Evolutionary conservation across 257 asterid genomes (phyloP), one percentile per base, ranked within the genome.

Genomic region (Oldenlandia corymbosa): DNA sequence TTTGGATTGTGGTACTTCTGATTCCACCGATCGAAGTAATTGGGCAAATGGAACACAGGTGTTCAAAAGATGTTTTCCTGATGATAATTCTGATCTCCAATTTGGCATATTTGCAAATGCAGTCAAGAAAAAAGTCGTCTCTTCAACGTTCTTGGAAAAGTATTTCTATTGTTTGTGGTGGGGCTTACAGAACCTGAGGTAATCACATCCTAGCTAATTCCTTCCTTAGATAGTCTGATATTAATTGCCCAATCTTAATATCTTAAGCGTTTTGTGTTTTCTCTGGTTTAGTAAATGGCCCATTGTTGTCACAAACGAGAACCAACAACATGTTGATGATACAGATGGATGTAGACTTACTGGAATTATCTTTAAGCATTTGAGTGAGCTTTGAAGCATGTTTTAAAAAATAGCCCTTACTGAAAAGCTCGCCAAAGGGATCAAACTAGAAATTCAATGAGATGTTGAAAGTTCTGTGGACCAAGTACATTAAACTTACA

Each of bases 171-270:
- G 98, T 84, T 78, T 91, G 73, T 88, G 98, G 98, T 91, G 98
- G 98, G 98, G 98, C 59, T 72, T 91, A 69, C 98, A 91, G 79
- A 83, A 91, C 54, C 80, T 91, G 55, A 91, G 98, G 98, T 91
- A 83, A 45, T 58, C 31, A 57, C 52, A 54, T 73, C 11, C 20
- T 31, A 46, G 10, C 16, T 11, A 43, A 0, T 18, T 18, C 26
- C 14, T 26, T n/a, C n/a, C 50, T 39, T 23, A 1, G 42, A 30
- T 17, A 61, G 30, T 61, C 30, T 58, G n/a, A 59, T 27, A 45
- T 26, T 3, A 58, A 8, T 48, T 24, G 49, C n/a, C n/a, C n/a
- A 27, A 41, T 57, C 10, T 60, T 6, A 48, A 48, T 48, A 46
- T 16, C 32, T 34, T 59, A 60, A 26, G 48, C 62, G 26, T 52